Evolutionary conservation across 163 green algal genomes (phyloP).

Genomic region (Chlamydomonas reinhardtii): DNA sequence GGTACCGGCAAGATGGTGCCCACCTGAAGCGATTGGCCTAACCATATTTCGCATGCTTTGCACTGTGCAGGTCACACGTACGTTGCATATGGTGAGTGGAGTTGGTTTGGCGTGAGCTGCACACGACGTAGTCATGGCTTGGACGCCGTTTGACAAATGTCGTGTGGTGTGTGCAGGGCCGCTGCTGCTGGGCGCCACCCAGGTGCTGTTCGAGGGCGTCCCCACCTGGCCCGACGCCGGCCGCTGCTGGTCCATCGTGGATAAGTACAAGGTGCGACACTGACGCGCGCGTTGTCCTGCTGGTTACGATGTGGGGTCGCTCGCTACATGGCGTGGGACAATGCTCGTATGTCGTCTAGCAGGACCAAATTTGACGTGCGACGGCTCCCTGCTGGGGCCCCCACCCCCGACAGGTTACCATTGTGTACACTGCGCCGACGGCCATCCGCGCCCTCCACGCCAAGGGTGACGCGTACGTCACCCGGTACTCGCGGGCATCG

Average conservation of each 20-base stretch:
- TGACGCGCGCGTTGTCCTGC: too few relatives aligned
- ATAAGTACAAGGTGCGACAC: conserved; percentile 83
- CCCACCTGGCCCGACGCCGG: conserved; percentile 91
- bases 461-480: conserved; percentile 85
- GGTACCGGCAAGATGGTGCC: conserved; percentile 97
- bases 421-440: conserved; percentile 98
- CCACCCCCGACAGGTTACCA: conserved; percentile 70
- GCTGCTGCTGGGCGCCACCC: background rate
- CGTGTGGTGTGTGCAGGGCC: background rate
- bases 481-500: conserved; percentile 66
- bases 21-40: too few relatives aligned
- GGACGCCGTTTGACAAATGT: background rate
- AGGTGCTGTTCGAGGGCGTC: conserved; percentile 79
- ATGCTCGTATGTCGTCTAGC: too few relatives aligned
- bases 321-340: too few relatives aligned
- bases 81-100: too few relatives aligned
- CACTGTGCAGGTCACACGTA: too few relatives aligned
- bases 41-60: too few relatives aligned
- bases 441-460: conserved; percentile 93
- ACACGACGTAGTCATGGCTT: too few relatives aligned
- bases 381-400: too few relatives aligned
- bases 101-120: background rate
- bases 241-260: conserved; percentile 94
- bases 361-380: too few relatives aligned
- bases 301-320: too few relatives aligned